phyloP scores from a whole-genome alignment of 768 basidiomycete species.

The Lactarius akahatsu region DNA sequence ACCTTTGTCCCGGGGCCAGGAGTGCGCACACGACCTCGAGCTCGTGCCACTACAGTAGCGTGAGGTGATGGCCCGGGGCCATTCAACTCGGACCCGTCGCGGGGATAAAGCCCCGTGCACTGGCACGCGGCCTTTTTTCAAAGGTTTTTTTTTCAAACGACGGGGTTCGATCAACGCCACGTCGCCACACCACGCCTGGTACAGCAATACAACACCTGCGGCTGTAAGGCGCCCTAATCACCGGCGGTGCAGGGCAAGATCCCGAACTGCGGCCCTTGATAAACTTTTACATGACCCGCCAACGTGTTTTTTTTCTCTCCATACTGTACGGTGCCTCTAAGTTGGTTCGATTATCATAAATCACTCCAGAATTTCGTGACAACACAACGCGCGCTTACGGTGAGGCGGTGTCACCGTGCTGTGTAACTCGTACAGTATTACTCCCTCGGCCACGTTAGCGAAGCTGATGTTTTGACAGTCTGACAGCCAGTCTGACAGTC shows the following conservation, averaged over 20 bases:
- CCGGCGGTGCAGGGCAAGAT: not conserved
- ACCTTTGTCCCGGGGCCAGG: too few relatives aligned
- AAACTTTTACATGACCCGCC: not conserved
- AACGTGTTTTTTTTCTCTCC: too few relatives aligned
- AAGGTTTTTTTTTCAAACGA: not conserved
- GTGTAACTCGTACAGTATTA: not conserved
- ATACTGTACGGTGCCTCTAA: too few relatives aligned
- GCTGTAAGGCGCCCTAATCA: slow-evolving; percentile 1
- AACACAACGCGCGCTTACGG: too few relatives aligned
- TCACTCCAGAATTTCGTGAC: too few relatives aligned
- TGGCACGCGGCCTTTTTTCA: not conserved
- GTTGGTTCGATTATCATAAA: too few relatives aligned
- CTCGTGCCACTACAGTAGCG: not conserved
- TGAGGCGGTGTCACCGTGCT: not conserved
- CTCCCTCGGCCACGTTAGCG: not conserved
- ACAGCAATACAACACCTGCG: not conserved
- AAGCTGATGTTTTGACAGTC: not conserved
- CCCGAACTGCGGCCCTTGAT: not conserved
- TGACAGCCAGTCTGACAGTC: not conserved
- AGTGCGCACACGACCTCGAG: too few relatives aligned
- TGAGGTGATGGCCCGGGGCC: not conserved
- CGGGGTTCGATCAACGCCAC: slow-evolving; percentile 2
- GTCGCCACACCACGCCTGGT: not conserved
- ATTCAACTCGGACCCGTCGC: not conserved
- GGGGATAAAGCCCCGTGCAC: not conserved